Evolutionary conservation across 2,329 filamentous ascomycete species (phyloP), one percentile per base, ranked within the genome.

Genomic region (Alternaria gansuensis): DNA sequence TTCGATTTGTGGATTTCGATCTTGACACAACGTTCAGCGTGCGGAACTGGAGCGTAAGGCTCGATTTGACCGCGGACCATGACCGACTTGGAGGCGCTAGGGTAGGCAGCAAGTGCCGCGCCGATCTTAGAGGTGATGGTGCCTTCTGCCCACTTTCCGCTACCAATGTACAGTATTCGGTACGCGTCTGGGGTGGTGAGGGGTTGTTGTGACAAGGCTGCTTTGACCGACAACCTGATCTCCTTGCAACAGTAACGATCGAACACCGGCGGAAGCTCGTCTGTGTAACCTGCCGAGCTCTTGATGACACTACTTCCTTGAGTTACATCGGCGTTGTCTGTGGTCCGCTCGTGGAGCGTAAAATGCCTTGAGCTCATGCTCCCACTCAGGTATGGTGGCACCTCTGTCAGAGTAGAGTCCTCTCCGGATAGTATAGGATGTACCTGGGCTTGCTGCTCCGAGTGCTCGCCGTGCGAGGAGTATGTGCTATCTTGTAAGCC

Each of bases 1-100:
- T 51, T 51, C 21, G 63, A 40, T 7, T 51, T 45, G 13, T 60
- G 41, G 14, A 65, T 43, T 21, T 66, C 52, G n/a, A 71, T 54
- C 6, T 65, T 51, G 26, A 51, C 62, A 58, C 73, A 75, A 40
- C 69, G 69, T 54, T 74, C 68, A 26, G 69, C 62, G 44, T 73
- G 63, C 10, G 77, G 65, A 29, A 75, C 66, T 11, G 70, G 68
- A 45, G 68, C 68, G 26, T 70, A 70, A 4, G 69, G 69, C 56
- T 76, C 71, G 51, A 77, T 66, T 56, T 74, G 70, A 26, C 75
- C 70, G 51, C 68, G 69, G 21, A 77, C 72, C 66, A 76, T 71
- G 50, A 73, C 71, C 54, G 73, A 77, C 58, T 74, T 67, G 36
- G 75, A 76, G 10, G 68, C 64, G 48, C 68, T 66, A 45, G 72